Evolutionary conservation across 2,329 filamentous ascomycete species (phyloP), one percentile per base, ranked within the genome.

Genomic region (Penicillium sclerotiorum): DNA sequence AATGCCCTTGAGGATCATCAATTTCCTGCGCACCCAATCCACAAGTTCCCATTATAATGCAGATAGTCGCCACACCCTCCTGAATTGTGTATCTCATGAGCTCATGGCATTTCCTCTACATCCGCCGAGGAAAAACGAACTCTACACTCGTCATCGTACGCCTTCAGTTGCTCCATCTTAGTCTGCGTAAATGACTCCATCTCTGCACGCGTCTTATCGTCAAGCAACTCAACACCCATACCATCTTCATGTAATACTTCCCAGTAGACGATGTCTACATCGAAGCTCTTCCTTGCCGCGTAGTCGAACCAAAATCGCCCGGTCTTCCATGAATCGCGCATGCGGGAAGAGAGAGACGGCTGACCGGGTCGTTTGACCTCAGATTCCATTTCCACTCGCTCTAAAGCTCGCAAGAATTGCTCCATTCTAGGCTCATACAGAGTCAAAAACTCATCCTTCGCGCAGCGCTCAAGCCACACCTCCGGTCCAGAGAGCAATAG

Each of bases 361-460:
- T 45, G 47, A 47, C 47, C 53, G n/a, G 44, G 23, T 20, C 58
- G 42, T 9, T 41, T 51, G 21, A 22, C 11, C 5, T n/a, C 28
- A 11, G 15, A 4, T 4, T 13, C 11, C 28, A 13, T n/a, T 12
- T 61, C 28, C 4, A 32, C 28, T 32, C 11, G 23, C 49, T 52
- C 65, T 15, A 68, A 53, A 33, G 49, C 59, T 38, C 55, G 42
- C n/a, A 67, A 43, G 49, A 64, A 65, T 36, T 58, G 47, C 33
- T 57, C 45, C 46, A 62, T 54, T 30, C 55, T 53, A 32, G 58
- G 61, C 42, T 46, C 46, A 53, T 63, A 65, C 9, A 51, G 58
- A 47, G 37, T 35, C 49, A 65, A 13, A 30, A 65, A 64, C n/a
- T 59, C 49, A 9, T 57, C 43, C 13, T 64, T 49, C 33, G 58